Base-by-base conservation (phyloP, 345 rosid genomes). In the Arabis alpina region DNA sequence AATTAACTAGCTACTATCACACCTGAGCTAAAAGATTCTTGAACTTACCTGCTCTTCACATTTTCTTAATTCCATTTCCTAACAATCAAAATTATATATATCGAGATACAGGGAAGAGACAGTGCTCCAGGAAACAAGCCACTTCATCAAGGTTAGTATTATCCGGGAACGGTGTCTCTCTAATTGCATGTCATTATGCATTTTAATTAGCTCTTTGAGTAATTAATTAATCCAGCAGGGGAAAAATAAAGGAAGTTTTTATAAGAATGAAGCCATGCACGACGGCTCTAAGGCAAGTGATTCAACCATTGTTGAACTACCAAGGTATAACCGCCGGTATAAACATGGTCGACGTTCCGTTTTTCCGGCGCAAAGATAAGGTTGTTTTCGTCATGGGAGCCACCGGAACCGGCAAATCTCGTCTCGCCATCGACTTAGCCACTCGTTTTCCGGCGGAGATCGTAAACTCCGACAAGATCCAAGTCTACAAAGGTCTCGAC, bases 361-460 rank as follows among this genome's bases (percentile, higher is more conserved):
- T 81, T 64, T 86, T 83, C 58, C 83, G 79, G 30, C 78, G 84
- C 37, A 88, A 88, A 81, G 88, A 87, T n/a, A 91, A 89, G 80
- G 87, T 88, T 0, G 79, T 87, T 9, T 87, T 88, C 67, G 88
- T 93, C 8, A 81, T 93, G 72, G 97, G 97, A 0, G 91, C 96
- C n/a, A 93, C 98, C 2, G 97, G 94, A 28, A 87, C 96, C 3
- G 97, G 98, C 0, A 93, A 93, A 52, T 88, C 97, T 10, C 80
- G 91, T 3, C 80, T 93, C 0, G 97, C 98, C 13, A 88, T 93
- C 66, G 98, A 93, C 53, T 59, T 93, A 0, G 98, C 98, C 32
- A 78, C 87, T 19, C 87, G 80, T 40, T 81, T 85, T 48, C 83
- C 88, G 6, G 93, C 89, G 1, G 98, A 90, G 85, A 80, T 93